Conservation (phyloP, 345 rosid species). For the Pseudoturritis turrita region DNA sequence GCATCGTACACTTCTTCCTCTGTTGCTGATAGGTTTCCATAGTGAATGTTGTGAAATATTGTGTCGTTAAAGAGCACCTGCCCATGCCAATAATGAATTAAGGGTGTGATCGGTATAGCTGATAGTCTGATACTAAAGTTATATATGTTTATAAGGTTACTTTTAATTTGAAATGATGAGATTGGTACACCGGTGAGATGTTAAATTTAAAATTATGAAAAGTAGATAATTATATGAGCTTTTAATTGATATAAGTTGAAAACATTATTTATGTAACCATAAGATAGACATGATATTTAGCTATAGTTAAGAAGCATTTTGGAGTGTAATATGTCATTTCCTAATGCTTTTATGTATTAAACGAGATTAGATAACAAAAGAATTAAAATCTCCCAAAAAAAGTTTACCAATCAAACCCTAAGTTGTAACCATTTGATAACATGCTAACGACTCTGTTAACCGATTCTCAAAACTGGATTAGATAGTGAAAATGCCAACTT, state of each 20-base stretch:
- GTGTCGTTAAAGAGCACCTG: slow-evolving; percentile 97
- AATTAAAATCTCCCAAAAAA: background rate
- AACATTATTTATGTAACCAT: too few species aligned
- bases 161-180: too few species aligned
- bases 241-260: too few species aligned
- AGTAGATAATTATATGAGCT: too few species aligned
- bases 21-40: slow-evolving; percentile 84
- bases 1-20: slow-evolving; percentile 87
- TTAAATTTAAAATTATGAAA: too few species aligned
- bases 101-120: background rate
- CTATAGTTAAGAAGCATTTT: too few species aligned
- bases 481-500: slow-evolving; percentile 26
- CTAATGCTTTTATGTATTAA: too few species aligned
- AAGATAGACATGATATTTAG: too few species aligned
- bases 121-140: background rate
- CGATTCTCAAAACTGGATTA: too few species aligned
- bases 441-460: background rate
- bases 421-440: background rate
- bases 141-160: too few species aligned
- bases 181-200: too few species aligned
- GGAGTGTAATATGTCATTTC: too few species aligned
- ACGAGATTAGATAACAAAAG: background rate
- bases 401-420: background rate
- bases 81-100: background rate
- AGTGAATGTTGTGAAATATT: slow-evolving; percentile 85